Percentiles rank a stretch among this genome's conserved stretches.
phyloP scores from a whole-genome alignment of 352 stramenopile genomes.

The Pythium coloratum region DNA sequence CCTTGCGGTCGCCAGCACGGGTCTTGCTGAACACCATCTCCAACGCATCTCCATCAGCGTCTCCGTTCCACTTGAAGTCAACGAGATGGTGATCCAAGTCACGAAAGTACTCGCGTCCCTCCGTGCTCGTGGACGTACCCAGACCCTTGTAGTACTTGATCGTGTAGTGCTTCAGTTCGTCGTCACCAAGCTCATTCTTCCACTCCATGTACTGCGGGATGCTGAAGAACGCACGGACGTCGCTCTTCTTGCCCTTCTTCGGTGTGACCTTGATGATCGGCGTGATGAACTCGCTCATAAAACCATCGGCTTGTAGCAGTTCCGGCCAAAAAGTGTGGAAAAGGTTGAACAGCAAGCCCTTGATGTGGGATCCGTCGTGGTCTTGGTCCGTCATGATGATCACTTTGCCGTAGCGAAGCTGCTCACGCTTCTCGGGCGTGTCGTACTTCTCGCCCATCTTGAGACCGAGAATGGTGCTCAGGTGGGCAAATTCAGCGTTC shows the following conservation, averaged over 20 bases:
- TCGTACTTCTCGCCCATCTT: slow-evolving; percentile 96
- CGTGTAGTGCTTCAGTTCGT: slow-evolving; percentile 87
- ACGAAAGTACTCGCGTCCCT: slow-evolving; percentile 98
- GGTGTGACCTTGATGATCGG: slow-evolving; percentile 97
- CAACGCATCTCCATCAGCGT: slow-evolving; percentile 91
- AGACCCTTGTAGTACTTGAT: slow-evolving; percentile 99
- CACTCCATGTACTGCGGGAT: slow-evolving; percentile 96
- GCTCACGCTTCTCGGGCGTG: slow-evolving; percentile 85
- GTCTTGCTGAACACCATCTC: slow-evolving; percentile 99
- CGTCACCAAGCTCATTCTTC: slow-evolving; percentile 68
- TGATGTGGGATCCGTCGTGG: slow-evolving; percentile 99
- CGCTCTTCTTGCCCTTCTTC: slow-evolving; percentile 70
- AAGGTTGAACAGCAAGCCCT: slow-evolving; percentile 99
- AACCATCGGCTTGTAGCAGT: slow-evolving; percentile 92
- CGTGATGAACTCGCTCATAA: slow-evolving; percentile 99
- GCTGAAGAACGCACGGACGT: slow-evolving; percentile 94
- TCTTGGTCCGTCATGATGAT: slow-evolving; percentile 99
- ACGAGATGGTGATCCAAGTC: slow-evolving; percentile 95
- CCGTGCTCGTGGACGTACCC: slow-evolving; percentile 96
- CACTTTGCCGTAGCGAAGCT: slow-evolving; percentile 97
- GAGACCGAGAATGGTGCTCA: slow-evolving; percentile 98
- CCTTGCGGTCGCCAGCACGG: slow-evolving; percentile 94
- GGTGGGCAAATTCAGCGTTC: slow-evolving; percentile 94
- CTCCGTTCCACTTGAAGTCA: slow-evolving; percentile 74
- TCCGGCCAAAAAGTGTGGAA: slow-evolving; percentile 99